Evolutionary conservation across 371 early-diverging fungal genomes (phyloP).

Genomic region (Mucor racemosus): DNA sequence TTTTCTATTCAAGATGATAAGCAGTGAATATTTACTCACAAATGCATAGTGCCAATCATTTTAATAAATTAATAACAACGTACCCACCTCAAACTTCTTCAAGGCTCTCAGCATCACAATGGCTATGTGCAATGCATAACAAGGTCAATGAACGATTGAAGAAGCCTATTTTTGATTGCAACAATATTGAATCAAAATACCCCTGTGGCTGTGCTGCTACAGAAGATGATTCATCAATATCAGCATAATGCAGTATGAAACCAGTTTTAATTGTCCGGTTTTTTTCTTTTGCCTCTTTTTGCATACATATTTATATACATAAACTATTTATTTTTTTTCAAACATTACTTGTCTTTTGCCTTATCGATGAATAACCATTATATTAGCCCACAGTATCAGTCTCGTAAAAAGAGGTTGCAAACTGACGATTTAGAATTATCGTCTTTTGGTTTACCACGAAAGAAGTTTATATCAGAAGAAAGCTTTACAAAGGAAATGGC

Average conservation of each 20-base stretch:
- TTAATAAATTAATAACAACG: constrained; percentile 75
- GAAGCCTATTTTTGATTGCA: constrained; percentile 93
- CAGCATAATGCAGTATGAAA: not conserved
- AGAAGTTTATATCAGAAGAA: constrained; percentile 33
- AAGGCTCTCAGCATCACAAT: constrained; percentile 81
- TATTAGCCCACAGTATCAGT: not conserved
- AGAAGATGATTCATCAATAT: not conserved
- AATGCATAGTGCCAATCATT: constrained; percentile 78
- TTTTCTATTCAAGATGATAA: not conserved
- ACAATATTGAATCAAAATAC: constrained; percentile 82
- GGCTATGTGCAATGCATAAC: constrained; percentile 97
- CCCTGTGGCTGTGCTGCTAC: constrained; percentile 87
- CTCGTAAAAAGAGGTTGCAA: constrained; percentile 3
- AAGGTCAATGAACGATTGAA: constrained; percentile 91
- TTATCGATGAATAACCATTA: not conserved
- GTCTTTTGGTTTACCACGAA: constrained; percentile 16
- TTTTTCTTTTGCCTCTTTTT: not conserved
- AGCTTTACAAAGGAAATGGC: constrained; percentile 35
- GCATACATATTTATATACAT: not conserved
- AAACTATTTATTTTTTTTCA: not conserved
- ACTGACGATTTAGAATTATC: constrained; percentile 1
- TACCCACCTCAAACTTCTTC: constrained; percentile 89
- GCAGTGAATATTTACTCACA: not conserved
- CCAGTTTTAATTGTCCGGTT: not conserved
- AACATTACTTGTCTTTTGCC: not conserved